These are phyloP conservation scores for Stachybotrys chartarum DNA, from an alignment of 2,329 filamentous ascomycete genomes.

Conservation along the genomic window DNA sequence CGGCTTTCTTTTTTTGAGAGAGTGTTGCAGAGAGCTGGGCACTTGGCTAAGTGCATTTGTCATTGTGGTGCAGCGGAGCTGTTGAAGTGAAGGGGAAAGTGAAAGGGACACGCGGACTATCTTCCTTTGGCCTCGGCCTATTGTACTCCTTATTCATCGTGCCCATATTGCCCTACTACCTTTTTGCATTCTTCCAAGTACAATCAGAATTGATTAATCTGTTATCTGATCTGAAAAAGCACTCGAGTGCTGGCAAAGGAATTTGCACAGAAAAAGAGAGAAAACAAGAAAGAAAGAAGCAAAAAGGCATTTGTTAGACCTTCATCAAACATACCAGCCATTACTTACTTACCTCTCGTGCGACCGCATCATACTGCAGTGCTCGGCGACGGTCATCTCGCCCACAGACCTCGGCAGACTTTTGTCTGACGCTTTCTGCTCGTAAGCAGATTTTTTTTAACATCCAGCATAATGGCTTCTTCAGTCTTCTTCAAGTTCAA, in stretches of 20 bases:
- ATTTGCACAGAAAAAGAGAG: conserved; percentile 4
- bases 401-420: conserved; percentile 5
- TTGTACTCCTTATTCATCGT: conserved; percentile 33
- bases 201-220: conserved; percentile 49
- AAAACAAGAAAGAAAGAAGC: conserved; percentile 17
- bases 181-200: conserved; percentile 27
- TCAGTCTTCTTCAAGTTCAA: conserved; percentile 99
- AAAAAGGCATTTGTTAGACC: conserved; percentile 12
- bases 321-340: conserved; percentile 14
- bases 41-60: conserved; percentile 18
- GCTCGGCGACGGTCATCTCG: conserved; percentile 7
- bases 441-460: conserved; percentile 12
- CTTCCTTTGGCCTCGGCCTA: conserved; percentile 26
- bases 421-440: conserved; percentile 1
- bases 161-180: conserved; percentile 25
- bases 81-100: conserved; percentile 24
- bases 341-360: conserved; percentile 25
- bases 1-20: conserved; percentile 15
- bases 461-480: conserved; percentile 63
- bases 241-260: conserved; percentile 27
- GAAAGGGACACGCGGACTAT: conserved; percentile 28
- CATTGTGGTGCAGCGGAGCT: conserved; percentile 22
- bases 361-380: conserved; percentile 9
- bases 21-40: conserved; percentile 10
- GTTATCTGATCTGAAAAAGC: conserved; percentile 28